These are phyloP conservation scores for Venturia effusa DNA, from an alignment of 2,329 filamentous ascomycete species.

Conservation along the genomic window DNA sequence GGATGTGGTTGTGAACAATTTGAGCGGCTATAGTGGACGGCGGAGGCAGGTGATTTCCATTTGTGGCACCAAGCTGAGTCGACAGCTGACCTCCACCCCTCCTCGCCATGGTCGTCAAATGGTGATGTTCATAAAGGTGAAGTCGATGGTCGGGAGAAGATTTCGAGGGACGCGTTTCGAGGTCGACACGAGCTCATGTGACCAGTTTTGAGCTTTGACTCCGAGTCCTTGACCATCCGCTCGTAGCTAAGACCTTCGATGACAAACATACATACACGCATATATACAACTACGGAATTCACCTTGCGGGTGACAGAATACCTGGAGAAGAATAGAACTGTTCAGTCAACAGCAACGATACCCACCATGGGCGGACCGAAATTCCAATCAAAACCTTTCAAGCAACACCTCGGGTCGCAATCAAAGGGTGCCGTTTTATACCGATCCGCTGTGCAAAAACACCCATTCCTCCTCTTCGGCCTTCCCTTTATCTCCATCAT, in stretches of 20 bases:
- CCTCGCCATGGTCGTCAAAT: conserved; percentile 27
- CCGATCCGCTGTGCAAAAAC: conserved; percentile 60
- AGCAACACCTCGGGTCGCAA: conserved; percentile 27
- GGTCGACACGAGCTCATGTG: conserved; percentile 12
- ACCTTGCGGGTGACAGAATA: not conserved
- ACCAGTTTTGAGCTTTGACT: conserved; percentile 1
- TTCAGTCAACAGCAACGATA: not conserved
- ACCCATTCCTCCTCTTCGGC: conserved; percentile 87
- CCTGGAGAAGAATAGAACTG: not conserved
- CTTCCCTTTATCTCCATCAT: conserved; percentile 87
- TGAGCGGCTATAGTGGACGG: conserved; percentile 82
- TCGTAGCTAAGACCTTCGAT: not conserved
- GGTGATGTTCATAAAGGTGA: not conserved
- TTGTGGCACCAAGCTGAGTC: conserved; percentile 13
- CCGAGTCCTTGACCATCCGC: not conserved
- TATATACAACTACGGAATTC: too few species aligned
- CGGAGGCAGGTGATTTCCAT: conserved; percentile 19
- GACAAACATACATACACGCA: not conserved
- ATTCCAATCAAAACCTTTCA: conserved; percentile 64
- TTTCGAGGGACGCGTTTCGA: not conserved
- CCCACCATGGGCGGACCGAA: conserved; percentile 20
- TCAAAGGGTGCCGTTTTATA: conserved; percentile 36
- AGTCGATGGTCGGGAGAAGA: conserved; percentile 6
- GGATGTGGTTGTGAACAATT: conserved; percentile 73
- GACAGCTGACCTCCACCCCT: conserved; percentile 22